Evolutionary conservation across 228 moss, liverwort and hornwort genomes (phyloP).

Genomic region (Sphagnum magellanicum): DNA sequence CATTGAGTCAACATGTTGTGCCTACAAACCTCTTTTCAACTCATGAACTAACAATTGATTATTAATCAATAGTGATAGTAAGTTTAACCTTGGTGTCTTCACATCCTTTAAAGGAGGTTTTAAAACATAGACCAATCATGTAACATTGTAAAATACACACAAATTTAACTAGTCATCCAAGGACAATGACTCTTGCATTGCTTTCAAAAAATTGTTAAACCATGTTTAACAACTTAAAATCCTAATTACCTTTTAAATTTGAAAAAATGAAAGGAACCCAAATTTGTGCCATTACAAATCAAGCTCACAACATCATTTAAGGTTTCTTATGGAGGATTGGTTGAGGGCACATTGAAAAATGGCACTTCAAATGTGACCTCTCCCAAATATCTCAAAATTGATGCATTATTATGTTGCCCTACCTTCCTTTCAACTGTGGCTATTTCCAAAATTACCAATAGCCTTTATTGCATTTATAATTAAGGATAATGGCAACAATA

Average conservation of each 20-base stretch:
- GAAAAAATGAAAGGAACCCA: no score
- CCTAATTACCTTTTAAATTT: no score
- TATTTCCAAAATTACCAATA: conserved; percentile 67
- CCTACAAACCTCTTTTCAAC: conserved; percentile 51
- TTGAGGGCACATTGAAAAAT: conserved; percentile 54
- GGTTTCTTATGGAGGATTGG: conserved; percentile 32
- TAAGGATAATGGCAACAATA: not conserved
- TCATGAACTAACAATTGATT: conserved; percentile 73
- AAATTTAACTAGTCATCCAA: not conserved
- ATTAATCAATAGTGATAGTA: conserved; percentile 73
- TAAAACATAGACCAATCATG: conserved; percentile 29
- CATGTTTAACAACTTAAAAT: no score
- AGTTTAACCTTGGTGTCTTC: conserved; percentile 39
- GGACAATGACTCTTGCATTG: not conserved
- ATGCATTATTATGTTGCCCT: conserved; percentile 49
- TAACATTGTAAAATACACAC: not conserved
- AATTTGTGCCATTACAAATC: not conserved
- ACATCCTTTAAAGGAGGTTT: conserved; percentile 29
- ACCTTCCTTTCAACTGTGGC: conserved; percentile 81
- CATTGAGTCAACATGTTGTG: conserved; percentile 32
- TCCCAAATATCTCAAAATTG: conserved; percentile 41
- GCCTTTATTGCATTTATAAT: conserved; percentile 82
- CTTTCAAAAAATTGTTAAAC: not conserved
- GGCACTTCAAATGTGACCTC: conserved; percentile 45
- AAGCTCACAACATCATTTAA: conserved; percentile 27